Conservation (phyloP, 306 rosid species). For the Glycine latifolia region DNA sequence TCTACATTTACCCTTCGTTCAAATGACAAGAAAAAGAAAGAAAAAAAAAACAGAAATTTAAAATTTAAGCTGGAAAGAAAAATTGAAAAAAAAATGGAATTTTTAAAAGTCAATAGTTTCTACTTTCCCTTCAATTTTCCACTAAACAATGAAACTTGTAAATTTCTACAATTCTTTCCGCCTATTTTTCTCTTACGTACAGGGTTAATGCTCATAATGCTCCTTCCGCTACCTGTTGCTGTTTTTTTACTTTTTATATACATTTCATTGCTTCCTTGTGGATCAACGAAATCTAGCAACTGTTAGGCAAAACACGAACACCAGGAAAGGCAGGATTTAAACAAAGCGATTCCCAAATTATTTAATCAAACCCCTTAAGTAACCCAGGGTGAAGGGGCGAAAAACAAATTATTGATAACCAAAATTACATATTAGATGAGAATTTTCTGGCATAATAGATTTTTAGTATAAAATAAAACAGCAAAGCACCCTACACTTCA, state of each 20-base stretch:
- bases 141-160: too few species aligned
- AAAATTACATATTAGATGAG: constrained; percentile 39
- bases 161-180: too few species aligned
- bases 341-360: not conserved
- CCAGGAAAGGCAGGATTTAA: too few species aligned
- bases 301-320: too few species aligned
- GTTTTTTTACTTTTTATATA: not conserved
- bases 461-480: constrained; percentile 26
- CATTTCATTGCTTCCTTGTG: not conserved
- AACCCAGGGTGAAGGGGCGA: not conserved
- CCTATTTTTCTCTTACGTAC: too few species aligned
- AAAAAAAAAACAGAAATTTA: too few species aligned
- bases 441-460: constrained; percentile 11
- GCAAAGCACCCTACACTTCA: constrained; percentile 33
- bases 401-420: not conserved
- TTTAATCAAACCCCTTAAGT: constrained; percentile 6
- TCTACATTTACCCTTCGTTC: too few species aligned
- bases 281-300: not conserved
- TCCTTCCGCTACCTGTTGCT: not conserved
- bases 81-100: too few species aligned
- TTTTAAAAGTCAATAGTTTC: too few species aligned
- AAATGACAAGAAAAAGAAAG: too few species aligned
- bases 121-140: too few species aligned
- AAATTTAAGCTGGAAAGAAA: too few species aligned
- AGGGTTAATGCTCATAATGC: not conserved